phyloP scores from a whole-genome alignment of 1,284 basidiomycete genomes.

The Amylostereum chailletii region DNA sequence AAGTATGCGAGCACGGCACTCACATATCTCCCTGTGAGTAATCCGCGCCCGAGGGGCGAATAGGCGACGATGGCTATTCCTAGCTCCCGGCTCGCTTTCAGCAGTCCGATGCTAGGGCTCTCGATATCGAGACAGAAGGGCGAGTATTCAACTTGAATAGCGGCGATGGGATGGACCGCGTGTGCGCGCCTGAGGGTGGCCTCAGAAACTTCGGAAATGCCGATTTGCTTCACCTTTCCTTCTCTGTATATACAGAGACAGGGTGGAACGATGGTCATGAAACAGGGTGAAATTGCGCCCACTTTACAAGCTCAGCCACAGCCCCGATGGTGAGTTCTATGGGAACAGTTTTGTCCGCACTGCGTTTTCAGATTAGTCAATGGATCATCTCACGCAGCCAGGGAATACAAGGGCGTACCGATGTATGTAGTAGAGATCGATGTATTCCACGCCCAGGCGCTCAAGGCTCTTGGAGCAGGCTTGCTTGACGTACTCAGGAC shows the following conservation, averaged over 20 bases:
- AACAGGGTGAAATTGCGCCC: constrained; percentile 4
- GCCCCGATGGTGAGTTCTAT: constrained; percentile 24
- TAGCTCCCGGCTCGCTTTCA: constrained; percentile 42
- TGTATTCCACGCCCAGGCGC: constrained; percentile 24
- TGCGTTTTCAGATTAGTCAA: background rate
- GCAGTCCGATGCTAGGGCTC: constrained; percentile 34
- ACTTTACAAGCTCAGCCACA: constrained; percentile 26
- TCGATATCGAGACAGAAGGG: constrained; percentile 38
- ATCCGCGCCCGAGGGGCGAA: constrained; percentile 51
- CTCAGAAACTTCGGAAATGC: constrained; percentile 34
- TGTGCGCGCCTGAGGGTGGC: constrained; percentile 34
- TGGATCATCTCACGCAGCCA: background rate
- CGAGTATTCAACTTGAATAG: constrained; percentile 36
- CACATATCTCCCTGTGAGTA: constrained; percentile 50
- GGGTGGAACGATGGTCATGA: background rate
- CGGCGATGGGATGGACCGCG: constrained; percentile 28
- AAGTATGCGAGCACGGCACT: constrained; percentile 11
- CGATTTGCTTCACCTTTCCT: constrained; percentile 33
- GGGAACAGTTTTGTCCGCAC: constrained; percentile 19
- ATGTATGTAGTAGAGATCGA: constrained; percentile 32
- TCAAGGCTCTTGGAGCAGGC: constrained; percentile 25
- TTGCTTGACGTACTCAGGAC: constrained; percentile 20
- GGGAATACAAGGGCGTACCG: constrained; percentile 13
- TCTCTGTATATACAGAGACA: constrained; percentile 12
- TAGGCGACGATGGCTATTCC: constrained; percentile 51